These are phyloP conservation scores for Linum usitatissimum DNA, from an alignment of 345 rosid species.

Conservation along the genomic window DNA sequence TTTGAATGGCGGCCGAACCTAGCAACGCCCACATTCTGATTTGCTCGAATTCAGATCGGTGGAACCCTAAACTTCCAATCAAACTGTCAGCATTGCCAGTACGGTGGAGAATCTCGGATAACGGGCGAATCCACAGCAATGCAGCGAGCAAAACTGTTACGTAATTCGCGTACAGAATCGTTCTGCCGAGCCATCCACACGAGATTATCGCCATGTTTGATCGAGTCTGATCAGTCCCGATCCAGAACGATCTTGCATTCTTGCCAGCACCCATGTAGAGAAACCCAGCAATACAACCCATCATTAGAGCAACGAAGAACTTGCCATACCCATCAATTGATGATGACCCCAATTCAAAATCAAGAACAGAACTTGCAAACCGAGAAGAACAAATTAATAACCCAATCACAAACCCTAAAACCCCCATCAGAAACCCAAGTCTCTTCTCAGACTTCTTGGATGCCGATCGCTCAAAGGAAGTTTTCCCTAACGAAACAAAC, in stretches of 20 bases:
- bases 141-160: constrained; percentile 40
- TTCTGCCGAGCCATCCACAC: constrained; percentile 75
- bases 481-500: constrained; percentile 34
- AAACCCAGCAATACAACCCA: constrained; percentile 54
- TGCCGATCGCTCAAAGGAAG: constrained; percentile 71
- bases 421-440: constrained; percentile 42
- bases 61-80: constrained; percentile 58
- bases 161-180: constrained; percentile 41
- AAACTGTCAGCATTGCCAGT: constrained; percentile 24
- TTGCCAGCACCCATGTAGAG: constrained; percentile 69
- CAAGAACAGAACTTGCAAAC: constrained; percentile 31
- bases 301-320: constrained; percentile 32
- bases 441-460: constrained; percentile 76
- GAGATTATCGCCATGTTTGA: constrained; percentile 49
- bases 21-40: constrained; percentile 49
- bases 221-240: constrained; percentile 82
- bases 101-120: constrained; percentile 40
- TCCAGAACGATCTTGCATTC: constrained; percentile 77
- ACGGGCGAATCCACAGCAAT: constrained; percentile 78
- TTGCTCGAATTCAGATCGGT: constrained; percentile 29
- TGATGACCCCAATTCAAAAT: constrained; percentile 38
- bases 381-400: constrained; percentile 40
- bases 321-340: constrained; percentile 45
- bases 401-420: constrained; percentile 50
- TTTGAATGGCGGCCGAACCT: constrained; percentile 44